Conservation (phyloP, 73 alveolate species). For the Stentor coeruleus region DNA sequence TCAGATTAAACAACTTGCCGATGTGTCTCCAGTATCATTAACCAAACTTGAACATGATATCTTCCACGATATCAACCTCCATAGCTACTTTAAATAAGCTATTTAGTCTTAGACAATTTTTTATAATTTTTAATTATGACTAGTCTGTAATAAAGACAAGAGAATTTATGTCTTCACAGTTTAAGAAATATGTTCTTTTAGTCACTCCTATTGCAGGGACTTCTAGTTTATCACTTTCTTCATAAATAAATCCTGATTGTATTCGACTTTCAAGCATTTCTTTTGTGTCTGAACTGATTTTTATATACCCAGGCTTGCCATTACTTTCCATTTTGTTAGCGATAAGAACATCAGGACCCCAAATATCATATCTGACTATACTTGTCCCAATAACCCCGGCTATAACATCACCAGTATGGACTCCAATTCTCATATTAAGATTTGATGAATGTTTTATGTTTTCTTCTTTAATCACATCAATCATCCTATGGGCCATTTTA, state of each 20-base stretch:
- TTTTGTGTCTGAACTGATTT: not conserved
- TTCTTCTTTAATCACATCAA: not conserved
- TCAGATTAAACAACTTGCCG: not conserved
- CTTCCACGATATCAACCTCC: not conserved
- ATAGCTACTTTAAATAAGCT: not conserved
- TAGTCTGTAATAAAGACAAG: too few relatives aligned
- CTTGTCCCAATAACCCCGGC: not conserved
- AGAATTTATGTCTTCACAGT: too few relatives aligned
- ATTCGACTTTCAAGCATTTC: not conserved
- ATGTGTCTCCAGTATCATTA: not conserved
- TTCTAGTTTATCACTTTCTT: too few relatives aligned
- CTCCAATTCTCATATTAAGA: slow-evolving; percentile 1
- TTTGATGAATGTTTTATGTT: not conserved
- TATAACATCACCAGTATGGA: not conserved
- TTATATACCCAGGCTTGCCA: slow-evolving; percentile 2
- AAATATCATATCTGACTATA: not conserved
- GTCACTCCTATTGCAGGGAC: too few relatives aligned
- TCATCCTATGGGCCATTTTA: not conserved
- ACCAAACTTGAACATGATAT: too few relatives aligned
- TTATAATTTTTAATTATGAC: too few relatives aligned
- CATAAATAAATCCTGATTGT: too few relatives aligned
- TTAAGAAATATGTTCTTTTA: too few relatives aligned
- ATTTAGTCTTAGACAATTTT: too few relatives aligned
- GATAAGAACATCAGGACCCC: not conserved
- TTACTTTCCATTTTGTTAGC: slow-evolving; percentile 6